Conservation (phyloP, 345 rosid species). For the Eucalyptus regnans region DNA sequence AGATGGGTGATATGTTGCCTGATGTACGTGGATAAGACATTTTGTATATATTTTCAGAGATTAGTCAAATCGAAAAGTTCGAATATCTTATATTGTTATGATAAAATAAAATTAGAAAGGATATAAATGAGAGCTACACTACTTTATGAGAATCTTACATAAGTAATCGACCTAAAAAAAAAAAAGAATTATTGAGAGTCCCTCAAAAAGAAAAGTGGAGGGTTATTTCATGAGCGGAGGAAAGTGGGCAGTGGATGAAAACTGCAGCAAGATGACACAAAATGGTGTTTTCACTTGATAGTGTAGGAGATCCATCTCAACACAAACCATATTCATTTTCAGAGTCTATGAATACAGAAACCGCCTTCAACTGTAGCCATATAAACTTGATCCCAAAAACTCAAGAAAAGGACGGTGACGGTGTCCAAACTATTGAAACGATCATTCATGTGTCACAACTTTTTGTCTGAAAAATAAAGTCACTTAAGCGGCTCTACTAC, state of each 20-base stretch:
- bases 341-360: neutral
- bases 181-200: neutral
- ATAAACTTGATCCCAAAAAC: neutral
- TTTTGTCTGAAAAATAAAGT: neutral
- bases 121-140: neutral
- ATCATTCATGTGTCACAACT: neutral
- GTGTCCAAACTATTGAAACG: neutral
- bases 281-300: neutral
- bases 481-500: rapidly evolving
- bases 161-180: neutral
- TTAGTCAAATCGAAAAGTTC: neutral
- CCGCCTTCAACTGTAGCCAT: neutral
- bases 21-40: neutral
- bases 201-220: neutral
- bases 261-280: neutral
- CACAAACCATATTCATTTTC: neutral
- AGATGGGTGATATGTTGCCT: neutral
- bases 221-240: neutral
- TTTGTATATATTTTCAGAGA: neutral
- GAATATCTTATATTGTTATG: neutral
- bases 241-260: neutral
- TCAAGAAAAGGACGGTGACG: rapidly evolving
- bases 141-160: neutral
- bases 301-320: neutral
- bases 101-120: neutral